phyloP scores from a whole-genome alignment of 306 rosid species.

The Phaseolus lunatus region DNA sequence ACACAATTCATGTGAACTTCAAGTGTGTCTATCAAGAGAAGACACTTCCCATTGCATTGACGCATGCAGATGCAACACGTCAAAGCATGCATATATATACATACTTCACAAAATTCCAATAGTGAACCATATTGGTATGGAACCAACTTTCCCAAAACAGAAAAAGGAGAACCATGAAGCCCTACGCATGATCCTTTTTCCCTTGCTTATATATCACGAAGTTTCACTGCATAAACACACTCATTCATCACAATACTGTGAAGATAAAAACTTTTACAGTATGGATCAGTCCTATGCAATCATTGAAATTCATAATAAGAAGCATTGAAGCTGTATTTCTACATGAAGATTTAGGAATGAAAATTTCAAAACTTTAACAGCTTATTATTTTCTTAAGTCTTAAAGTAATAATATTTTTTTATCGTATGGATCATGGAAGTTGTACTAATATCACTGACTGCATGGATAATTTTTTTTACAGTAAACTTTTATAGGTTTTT shows the following conservation, averaged over 20 bases:
- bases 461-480: too few species aligned
- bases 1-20: too few species aligned
- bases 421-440: too few species aligned
- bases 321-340: constrained; percentile 1
- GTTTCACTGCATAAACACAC: constrained; percentile 39
- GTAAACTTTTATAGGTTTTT: too few species aligned
- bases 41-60: constrained; percentile 13
- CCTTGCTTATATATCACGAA: constrained; percentile 37
- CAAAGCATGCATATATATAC: neutral
- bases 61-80: neutral
- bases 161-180: constrained; percentile 27
- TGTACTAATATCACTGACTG: too few species aligned
- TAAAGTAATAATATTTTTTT: constrained; percentile 16
- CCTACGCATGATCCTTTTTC: constrained; percentile 19
- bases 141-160: constrained; percentile 42
- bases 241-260: constrained; percentile 42
- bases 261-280: constrained; percentile 40
- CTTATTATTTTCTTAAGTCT: constrained; percentile 17
- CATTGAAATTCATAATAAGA: constrained; percentile 12
- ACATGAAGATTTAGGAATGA: constrained; percentile 5
- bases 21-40: neutral
- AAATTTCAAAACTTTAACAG: constrained; percentile 6
- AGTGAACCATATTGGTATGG: constrained; percentile 32
- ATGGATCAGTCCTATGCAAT: constrained; percentile 28
- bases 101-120: neutral